Base-by-base conservation (phyloP, 2,329 filamentous ascomycete genomes). In the Pseudocercospora ulei region DNA sequence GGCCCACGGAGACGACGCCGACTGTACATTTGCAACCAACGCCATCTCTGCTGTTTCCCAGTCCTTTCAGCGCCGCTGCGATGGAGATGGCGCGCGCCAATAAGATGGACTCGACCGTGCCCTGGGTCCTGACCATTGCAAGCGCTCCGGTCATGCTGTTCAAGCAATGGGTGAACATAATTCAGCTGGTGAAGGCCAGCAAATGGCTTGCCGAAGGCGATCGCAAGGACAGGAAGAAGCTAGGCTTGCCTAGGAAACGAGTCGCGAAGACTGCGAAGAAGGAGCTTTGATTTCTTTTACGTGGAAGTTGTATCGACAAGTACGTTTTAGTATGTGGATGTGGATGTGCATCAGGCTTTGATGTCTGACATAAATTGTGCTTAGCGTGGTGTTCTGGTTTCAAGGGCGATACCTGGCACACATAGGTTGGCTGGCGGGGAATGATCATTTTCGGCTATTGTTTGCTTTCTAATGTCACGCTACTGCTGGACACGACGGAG, bases 121-220 rank as follows among this genome's bases (percentile, higher is more conserved):
- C 82, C 0, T 86, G 82, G 90, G 72, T 90, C 34, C 71, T 96
- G 48, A 82, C 83, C 28, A 75, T 76, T 16, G 65, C 92, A 53
- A 87, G 82, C 55, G 77, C 81, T 51, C 87, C 87, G 7, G 70
- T 95, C 59, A 96, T 96, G 87, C 68, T 76, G 14, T 71, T 78
- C 52, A 98, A 98, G 73, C 90, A 98, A 61, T 72, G 82, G 56
- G 84, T 96, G 70, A 98, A 98, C 56, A 72, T 95, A 35, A 73
- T 96, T 31, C 90, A 98, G 69, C 73, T 98, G 53, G 75, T 93
- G 57, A 93, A 95, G 64, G 90, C 90, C 4, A 87, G 85, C 64
- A 78, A 77, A 57, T 92, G 84, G 79, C 71, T 98, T 24, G 90
- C 85, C 0, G 87, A 96, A 64, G 86, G 86, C n/a, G 90, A 98